A percentile compares a stretch with the other conserved stretches of the same genome.
Evolutionary conservation across 1,284 basidiomycete genomes (phyloP).

Genomic region (Cutaneotrichosporon spelunceum): DNA sequence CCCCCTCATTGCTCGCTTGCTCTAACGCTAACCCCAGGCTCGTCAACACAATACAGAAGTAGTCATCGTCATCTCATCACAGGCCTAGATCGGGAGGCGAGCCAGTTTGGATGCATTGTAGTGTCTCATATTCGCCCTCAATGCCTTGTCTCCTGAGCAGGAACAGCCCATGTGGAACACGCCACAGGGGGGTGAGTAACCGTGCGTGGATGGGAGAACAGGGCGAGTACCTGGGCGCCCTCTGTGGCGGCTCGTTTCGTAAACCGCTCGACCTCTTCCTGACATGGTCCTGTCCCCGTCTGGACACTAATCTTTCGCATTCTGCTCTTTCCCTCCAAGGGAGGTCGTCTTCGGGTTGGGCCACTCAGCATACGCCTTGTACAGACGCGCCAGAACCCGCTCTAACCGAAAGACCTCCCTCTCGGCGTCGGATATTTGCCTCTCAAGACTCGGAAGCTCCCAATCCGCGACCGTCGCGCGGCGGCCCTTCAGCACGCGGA

Average conservation of each 20-base stretch:
- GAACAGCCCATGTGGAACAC: neutral
- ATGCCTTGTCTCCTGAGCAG: neutral
- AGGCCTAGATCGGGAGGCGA: neutral
- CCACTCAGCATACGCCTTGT: slow-evolving; percentile 18
- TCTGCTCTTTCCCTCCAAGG: neutral
- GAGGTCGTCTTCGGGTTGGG: slow-evolving; percentile 4
- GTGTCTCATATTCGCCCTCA: neutral
- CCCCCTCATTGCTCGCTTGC: neutral
- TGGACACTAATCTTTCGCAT: neutral
- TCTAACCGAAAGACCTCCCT: slow-evolving; percentile 5
- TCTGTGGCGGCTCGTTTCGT: neutral
- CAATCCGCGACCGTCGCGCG: neutral
- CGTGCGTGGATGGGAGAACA: neutral
- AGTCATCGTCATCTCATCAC: slow-evolving; percentile 14
- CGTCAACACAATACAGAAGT: slow-evolving; percentile 53
- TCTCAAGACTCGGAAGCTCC: neutral
- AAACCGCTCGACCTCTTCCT: neutral
- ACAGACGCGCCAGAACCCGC: slow-evolving; percentile 7
- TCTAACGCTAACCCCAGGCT: slow-evolving; percentile 34
- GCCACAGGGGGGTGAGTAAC: neutral
- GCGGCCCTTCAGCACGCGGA: slow-evolving; percentile 4
- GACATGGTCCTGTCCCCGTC: neutral
- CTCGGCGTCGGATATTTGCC: neutral
- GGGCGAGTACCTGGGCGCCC: neutral
- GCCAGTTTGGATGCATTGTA: slow-evolving; percentile 10